Base-by-base conservation (phyloP, 1,139 yeast genomes). In the Saccharomyces hybrid region DNA sequence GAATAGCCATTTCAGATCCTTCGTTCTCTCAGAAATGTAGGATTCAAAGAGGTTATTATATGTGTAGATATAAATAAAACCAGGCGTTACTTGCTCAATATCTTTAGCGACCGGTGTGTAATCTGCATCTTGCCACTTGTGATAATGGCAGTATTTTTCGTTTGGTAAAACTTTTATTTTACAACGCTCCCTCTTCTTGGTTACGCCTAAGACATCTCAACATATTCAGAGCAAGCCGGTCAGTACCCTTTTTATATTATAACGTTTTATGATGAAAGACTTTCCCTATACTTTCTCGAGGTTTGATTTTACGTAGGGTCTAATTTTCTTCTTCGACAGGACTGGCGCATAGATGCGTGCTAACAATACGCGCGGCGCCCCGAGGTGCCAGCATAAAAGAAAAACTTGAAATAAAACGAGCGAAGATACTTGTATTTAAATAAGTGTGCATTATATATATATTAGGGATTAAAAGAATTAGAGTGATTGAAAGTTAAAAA, bases 11-110 rank as follows among this genome's bases (percentile, higher is more conserved):
- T 57, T 50, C 29, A 65, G 44, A 8, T 57, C 49, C 4, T 51
- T 53, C 7, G 42, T 12, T 14, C 52, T 48, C 11, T 58, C 51
- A 3, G 48, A 50, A 4, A 55, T 19, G 8, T 61, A 34, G 11
- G 64, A 52, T 4, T 66, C 64, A 52, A 62, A 66, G 52, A 68
- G 51, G 44, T 57, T 53, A 48, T 57, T 54, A 52, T 67, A 68
- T 2, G 71, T 68, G 51, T 66, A 68, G 9, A 68, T 56, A 48
- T 68, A 68, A n/a, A 68, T 66, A 54, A 54, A 66, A 3, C 68
- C 71, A n/a, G 59, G 55, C 49, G 48, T 55, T 4, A 52, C 54
- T 42, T 21, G 27, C 26, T 5, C 26, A 44, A 34, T 28, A 32
- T 19, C n/a, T 12, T 31, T 42, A 12, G 27, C 52, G 6, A 26